Evolutionary conservation across 73 alveolate species (phyloP), one percentile per base, ranked within the genome.

Genomic region (Halteria grandinella): DNA sequence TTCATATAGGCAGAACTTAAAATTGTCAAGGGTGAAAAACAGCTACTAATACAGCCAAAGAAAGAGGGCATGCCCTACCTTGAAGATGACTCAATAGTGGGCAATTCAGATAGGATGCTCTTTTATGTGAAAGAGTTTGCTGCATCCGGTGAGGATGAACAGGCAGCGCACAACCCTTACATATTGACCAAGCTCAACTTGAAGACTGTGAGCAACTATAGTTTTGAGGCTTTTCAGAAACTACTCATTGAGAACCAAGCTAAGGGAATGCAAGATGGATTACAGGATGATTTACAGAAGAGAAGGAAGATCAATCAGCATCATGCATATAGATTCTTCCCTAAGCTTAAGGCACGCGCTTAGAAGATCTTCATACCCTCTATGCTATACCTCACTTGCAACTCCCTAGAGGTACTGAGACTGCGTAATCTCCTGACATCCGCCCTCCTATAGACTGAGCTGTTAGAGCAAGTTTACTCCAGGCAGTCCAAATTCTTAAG

Each of bases 371-470:
- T 40, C 12, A n/a, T 69, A 1, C 91, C 91, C 3, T 20, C 87
- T 36, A 89, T 79, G 85, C 85, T 91, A 6, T 75, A 53, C 64
- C 69, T 91, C 28, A 88, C 88, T 84, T 91, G 98, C 58, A 91
- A 91, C 78, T 62, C 87, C 29, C 53, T 91, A 57, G 98, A 91
- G 77, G 79, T 80, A 70, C 69, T 73, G 50, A 69, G 98, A 52
- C 75, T 88, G 73, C 84, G 93, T 79, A 77, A 91, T 54, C 37
- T 88, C 14, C 73, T 91, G 24, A 79, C 84, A 45, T 51, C 70
- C 55, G 78, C 91, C 62, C 43, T 91, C 32, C 80, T 48, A 44
- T 81, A 91, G 64, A 86, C 79, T 43, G 79, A 85, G 31, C 50
- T 91, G 58, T 80, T 91, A 25, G 80, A 87, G 24, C 54, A 62